Conservation (phyloP, 2,329 filamentous ascomycete genomes). For the Aspergillus phoenicis region DNA sequence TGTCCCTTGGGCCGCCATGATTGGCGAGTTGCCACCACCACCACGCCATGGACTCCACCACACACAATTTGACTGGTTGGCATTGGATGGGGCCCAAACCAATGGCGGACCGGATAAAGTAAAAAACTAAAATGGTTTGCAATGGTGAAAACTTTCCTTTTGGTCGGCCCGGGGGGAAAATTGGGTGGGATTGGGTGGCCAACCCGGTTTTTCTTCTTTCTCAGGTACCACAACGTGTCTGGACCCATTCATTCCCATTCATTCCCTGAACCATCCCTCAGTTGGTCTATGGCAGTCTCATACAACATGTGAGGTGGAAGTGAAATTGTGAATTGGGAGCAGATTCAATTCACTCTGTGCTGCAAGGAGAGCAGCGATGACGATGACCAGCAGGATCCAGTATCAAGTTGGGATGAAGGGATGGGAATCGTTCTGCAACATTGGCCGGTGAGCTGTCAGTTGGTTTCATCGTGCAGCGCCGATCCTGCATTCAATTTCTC, state of each 20-base stretch:
- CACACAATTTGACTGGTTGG: background rate
- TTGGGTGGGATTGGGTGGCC: background rate
- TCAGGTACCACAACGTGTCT: background rate
- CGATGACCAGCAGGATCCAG: no score
- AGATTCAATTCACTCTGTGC: no score
- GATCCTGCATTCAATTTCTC: background rate
- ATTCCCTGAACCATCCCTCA: no score
- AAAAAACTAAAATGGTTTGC: background rate
- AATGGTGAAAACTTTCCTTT: background rate
- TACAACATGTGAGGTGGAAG: no score
- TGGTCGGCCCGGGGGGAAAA: background rate
- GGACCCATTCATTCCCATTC: background rate
- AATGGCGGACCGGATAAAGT: background rate
- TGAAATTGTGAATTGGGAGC: no score
- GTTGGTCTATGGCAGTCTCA: no score
- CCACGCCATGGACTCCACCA: background rate
- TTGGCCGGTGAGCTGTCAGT: background rate
- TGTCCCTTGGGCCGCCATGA: background rate
- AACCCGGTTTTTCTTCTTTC: background rate
- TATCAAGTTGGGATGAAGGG: no score
- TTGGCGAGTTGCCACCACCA: background rate
- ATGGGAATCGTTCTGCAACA: background rate
- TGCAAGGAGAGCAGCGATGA: no score
- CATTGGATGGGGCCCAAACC: background rate
- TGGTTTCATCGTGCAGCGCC: background rate